Evolutionary conservation across 306 rosid genomes (phyloP).

Genomic region (Mimosa bimucronata): DNA sequence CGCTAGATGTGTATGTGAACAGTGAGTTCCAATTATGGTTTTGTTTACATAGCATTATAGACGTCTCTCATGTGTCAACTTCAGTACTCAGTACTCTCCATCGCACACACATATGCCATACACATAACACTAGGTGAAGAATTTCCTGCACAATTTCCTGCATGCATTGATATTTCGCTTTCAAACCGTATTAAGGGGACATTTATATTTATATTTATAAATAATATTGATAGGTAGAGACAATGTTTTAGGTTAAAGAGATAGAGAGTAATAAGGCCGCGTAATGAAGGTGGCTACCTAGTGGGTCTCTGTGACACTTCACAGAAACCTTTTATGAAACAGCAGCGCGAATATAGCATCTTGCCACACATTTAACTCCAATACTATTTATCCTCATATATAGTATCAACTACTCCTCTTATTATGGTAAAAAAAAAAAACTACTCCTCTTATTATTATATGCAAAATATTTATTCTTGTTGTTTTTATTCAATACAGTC

Average conservation of each 20-base stretch:
- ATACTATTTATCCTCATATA: background rate
- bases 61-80: constrained; percentile 45
- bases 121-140: constrained; percentile 31
- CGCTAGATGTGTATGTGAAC: constrained; percentile 46
- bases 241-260: constrained; percentile 13
- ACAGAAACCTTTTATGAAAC: constrained; percentile 16
- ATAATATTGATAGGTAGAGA: constrained; percentile 12
- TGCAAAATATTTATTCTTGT: too few relatives aligned
- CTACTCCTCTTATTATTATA: background rate
- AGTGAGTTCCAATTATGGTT: constrained; percentile 69
- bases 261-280: too few relatives aligned
- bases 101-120: background rate
- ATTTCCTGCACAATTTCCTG: constrained; percentile 40
- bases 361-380: constrained; percentile 18
- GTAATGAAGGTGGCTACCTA: background rate
- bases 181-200: constrained; percentile 29
- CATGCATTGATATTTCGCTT: constrained; percentile 42
- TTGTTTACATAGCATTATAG: constrained; percentile 38
- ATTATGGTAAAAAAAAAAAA: too few relatives aligned
- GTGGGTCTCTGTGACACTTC: constrained; percentile 1
- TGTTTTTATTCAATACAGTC: too few relatives aligned
- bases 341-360: constrained; percentile 44
- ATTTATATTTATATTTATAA: too few relatives aligned
- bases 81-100: constrained; percentile 31
- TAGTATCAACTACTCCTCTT: background rate